Evolutionary conservation across 768 basidiomycete species (phyloP), one percentile per base, ranked within the genome.

Genomic region (Sarcodon aspratus): DNA sequence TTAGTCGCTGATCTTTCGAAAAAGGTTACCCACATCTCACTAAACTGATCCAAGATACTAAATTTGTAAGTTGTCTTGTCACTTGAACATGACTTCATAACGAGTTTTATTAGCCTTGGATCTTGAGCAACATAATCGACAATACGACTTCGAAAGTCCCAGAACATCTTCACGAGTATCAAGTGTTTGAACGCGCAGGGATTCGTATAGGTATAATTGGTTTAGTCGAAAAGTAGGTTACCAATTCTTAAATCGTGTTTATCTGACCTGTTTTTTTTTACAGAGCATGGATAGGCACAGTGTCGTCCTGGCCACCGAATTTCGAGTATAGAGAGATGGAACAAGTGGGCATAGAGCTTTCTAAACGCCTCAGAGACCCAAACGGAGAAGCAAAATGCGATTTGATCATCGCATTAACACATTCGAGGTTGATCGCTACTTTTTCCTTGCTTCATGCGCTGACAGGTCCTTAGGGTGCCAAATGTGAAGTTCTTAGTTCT

Each of bases 281-380:
- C 46, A 93, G 90, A 61, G 86, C 87, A 57, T 95, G 92, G 92
- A 91, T 95, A 46, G 72, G 71, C 21, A 94, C 92, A 1, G 79
- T 96, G 8, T 69, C 89, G 0, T 80, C 89, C 7, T 96, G 92
- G 90, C 92, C 92, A 1, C 46, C 76, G 1, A 78, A 77, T 48
- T 96, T 94, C 63, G 64, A 76, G 52, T 87, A 86, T 63, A 75
- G 67, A 48, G 76, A 85, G 45, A 91, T 94, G 89, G 68, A 68
- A 27, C 70, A 85, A 49, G 77, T 78, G 0, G 89, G 81, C 1
- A 61, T 74, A n/a, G 75, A 80, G 32, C 73, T 94, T 18, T 96
- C 92, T 5, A 71, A 69, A 55, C 65, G 69, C 33, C 73, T 96
- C 17, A 79, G 92, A 5, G 82, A 86, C 59, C 82, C 83, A 3